A percentile compares a stretch with the other conserved stretches of the same genome.
Conservation (phyloP, 805 yeast genomes). For the Kodamaea hsintzibuensis region DNA sequence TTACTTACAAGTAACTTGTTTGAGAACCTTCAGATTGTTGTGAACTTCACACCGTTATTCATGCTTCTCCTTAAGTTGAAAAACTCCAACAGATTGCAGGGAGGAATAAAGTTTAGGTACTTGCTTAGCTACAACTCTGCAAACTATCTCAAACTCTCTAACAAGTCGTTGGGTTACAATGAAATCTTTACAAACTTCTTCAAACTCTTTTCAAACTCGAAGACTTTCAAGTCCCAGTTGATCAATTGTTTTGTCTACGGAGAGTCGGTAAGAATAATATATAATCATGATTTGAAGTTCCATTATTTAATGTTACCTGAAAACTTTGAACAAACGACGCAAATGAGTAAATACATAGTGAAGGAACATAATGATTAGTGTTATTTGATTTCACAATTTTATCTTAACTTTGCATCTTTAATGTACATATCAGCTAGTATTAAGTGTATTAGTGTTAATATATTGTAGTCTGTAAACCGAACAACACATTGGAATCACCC, state of each 20-base stretch:
- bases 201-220: slow-evolving; percentile 29
- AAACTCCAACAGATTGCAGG: slow-evolving; percentile 66
- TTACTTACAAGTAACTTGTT: slow-evolving; percentile 50
- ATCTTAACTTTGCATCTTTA: too few species aligned
- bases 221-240: slow-evolving; percentile 25
- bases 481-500: too few species aligned
- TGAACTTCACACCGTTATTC: slow-evolving; percentile 87
- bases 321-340: slow-evolving; percentile 18
- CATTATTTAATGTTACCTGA: slow-evolving; percentile 39
- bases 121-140: slow-evolving; percentile 15
- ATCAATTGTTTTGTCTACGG: slow-evolving; percentile 30
- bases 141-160: slow-evolving; percentile 32
- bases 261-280: slow-evolving; percentile 24
- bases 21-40: slow-evolving; percentile 59
- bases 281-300: slow-evolving; percentile 27
- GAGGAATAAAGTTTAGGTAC: slow-evolving; percentile 45
- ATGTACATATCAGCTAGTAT: too few species aligned
- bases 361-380: background rate
- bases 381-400: too few species aligned
- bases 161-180: slow-evolving; percentile 37
- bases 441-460: too few species aligned
- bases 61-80: slow-evolving; percentile 76
- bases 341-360: background rate
- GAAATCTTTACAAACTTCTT: slow-evolving; percentile 36
- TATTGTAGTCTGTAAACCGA: too few species aligned